These are phyloP conservation scores for Emericellopsis atlantica DNA, from an alignment of 2,329 filamentous ascomycete genomes.

Conservation along the genomic window DNA sequence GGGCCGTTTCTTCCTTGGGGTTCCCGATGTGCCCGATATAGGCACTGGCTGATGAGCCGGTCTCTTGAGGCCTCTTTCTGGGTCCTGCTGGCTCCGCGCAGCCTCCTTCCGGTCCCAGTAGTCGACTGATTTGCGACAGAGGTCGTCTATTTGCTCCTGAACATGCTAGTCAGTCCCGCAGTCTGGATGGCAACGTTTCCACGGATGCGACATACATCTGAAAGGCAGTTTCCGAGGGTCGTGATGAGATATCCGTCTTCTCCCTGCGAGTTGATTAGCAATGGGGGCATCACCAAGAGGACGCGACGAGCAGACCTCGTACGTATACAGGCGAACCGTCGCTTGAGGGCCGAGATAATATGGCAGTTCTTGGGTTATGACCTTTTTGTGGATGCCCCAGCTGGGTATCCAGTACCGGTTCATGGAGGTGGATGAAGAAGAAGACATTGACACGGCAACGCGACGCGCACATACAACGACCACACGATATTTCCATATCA, in stretches of 20 bases:
- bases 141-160: constrained; percentile 51
- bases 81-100: constrained; percentile 29
- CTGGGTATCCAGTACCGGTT: constrained; percentile 51
- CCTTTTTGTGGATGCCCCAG: constrained; percentile 45
- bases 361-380: constrained; percentile 45
- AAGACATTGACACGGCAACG: too few relatives aligned
- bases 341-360: constrained; percentile 45
- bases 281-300: constrained; percentile 1
- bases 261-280: constrained; percentile 25
- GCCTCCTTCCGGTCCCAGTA: constrained; percentile 43
- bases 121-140: constrained; percentile 45
- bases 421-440: constrained; percentile 14
- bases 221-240: constrained; percentile 43
- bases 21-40: constrained; percentile 21
- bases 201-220: constrained; percentile 30
- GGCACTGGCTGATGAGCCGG: constrained; percentile 43
- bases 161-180: background rate
- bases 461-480: too few relatives aligned
- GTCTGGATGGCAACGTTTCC: background rate
- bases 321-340: constrained; percentile 23
- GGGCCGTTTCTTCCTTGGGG: too few relatives aligned
- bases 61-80: constrained; percentile 38
- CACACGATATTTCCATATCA: too few relatives aligned
- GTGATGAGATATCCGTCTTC: constrained; percentile 50
- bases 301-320: constrained; percentile 7